Base-by-base conservation (phyloP, 2,329 filamentous ascomycete species). In the Fusarium buxicola region DNA sequence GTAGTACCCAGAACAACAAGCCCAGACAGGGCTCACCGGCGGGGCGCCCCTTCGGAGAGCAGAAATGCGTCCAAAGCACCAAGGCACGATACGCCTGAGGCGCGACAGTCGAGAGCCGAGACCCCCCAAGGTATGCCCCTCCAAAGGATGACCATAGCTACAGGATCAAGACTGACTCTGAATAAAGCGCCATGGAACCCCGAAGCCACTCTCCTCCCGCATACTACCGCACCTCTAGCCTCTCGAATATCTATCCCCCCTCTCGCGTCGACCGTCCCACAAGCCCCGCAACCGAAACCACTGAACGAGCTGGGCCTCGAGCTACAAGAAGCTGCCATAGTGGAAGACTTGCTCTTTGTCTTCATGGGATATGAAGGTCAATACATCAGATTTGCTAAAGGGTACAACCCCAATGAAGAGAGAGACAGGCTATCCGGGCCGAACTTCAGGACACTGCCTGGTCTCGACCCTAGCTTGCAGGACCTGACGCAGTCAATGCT, bases 301-400 rank as follows among this genome's bases (percentile, higher is more conserved):
- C 81, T 98, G 13, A 81, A 84, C 53, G 87, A 91, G 55, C 79
- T 98, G 57, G 88, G 88, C 1, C 80, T 96, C 25, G 90, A 96
- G 65, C 86, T 86, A 3, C 95, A 99, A 75, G 95, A 99, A 78
- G 86, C 88, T 21, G 91, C 88, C 8, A 90, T 99, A 41, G 82
- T 98, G 38, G 94, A 97, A 68, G 95, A 99, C 70, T 78, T 99
- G 13, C 78, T 98, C 31, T 97, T 94, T 73, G 93, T 96, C 6
- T 96, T 98, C 70, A 97, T 99, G 94, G 95, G 95, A 21, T 97
- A 93, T 64, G 95, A 99, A 77, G 95, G 95, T n/a, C 93, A 97
- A 75, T 98, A 98, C 74, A 91, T 99, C 60, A 91, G 92, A 52
- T 98, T 92, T 73, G 86, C 85, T 56, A 90, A 92, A 66, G 85